phyloP scores from a whole-genome alignment of 148 eudicot species.

The Gaultheria prostrata region DNA sequence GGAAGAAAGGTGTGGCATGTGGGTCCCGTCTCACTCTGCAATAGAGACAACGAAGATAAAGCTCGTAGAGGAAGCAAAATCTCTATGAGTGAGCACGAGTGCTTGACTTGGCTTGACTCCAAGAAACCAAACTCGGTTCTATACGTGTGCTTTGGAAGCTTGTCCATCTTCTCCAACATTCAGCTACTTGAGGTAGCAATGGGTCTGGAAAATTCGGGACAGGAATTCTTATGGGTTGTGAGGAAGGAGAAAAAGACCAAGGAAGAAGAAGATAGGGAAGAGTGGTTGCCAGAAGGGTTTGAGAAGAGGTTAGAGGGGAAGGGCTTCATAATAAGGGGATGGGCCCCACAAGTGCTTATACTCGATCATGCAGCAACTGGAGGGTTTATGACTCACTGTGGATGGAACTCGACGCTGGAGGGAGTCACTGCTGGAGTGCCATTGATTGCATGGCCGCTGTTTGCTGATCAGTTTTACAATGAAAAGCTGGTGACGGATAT shows the following conservation, averaged over 20 bases:
- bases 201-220: slow-evolving; percentile 24
- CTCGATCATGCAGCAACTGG: slow-evolving; percentile 19
- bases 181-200: slow-evolving; percentile 23
- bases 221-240: slow-evolving; percentile 31
- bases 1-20: slow-evolving; percentile 15
- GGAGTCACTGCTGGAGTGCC: slow-evolving; percentile 22
- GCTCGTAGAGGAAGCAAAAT: neutral
- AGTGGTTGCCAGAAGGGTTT: slow-evolving; percentile 19
- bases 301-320: slow-evolving; percentile 17
- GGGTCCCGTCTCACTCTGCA: slow-evolving; percentile 22
- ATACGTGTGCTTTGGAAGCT: slow-evolving; percentile 24
- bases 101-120: slow-evolving; percentile 19
- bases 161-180: slow-evolving; percentile 1
- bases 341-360: slow-evolving; percentile 25
- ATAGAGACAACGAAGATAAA: slow-evolving; percentile 20
- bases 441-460: slow-evolving; percentile 23
- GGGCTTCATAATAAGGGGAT: slow-evolving; percentile 25
- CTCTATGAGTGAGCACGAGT: slow-evolving; percentile 7
- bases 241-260: slow-evolving; percentile 12
- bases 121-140: slow-evolving; percentile 28
- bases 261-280: neutral
- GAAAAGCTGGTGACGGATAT: slow-evolving; percentile 17
- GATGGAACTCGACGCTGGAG: slow-evolving; percentile 24
- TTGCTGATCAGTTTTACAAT: slow-evolving; percentile 21
- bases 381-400: slow-evolving; percentile 29